A percentile compares a stretch with the other conserved stretches of the same genome.
Conservation (phyloP, 2,329 filamentous ascomycete genomes). For the Aspergillus sp. region DNA sequence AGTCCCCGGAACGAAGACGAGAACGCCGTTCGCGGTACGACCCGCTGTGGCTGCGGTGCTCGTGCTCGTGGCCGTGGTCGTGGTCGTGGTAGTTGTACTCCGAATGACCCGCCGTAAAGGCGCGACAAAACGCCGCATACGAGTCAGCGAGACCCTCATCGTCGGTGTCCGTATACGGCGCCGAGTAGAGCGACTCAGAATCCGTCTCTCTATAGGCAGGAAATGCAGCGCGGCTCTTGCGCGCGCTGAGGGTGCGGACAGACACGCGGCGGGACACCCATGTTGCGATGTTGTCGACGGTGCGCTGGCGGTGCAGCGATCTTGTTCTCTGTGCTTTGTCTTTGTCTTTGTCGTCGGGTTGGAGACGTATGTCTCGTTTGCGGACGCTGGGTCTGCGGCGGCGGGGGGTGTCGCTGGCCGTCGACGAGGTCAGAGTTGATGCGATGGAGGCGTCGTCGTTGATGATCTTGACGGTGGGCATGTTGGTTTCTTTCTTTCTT, state of each 20-base stretch:
- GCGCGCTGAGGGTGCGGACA: too few species aligned
- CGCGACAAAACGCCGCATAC: conserved; percentile 14
- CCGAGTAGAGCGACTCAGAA: background rate
- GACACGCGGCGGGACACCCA: conserved; percentile 9
- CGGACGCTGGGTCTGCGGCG: background rate
- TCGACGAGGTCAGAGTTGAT: too few species aligned
- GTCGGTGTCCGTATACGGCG: background rate
- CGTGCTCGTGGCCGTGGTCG: background rate
- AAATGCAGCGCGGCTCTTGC: too few species aligned
- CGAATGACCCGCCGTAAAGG: conserved; percentile 9
- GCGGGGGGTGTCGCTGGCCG: too few species aligned
- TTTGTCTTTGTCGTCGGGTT: background rate
- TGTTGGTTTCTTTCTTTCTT: background rate
- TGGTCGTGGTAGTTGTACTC: background rate
- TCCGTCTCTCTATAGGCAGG: background rate
- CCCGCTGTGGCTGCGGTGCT: background rate
- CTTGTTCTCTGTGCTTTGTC: background rate
- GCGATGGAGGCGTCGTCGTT: background rate
- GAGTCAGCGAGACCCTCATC: background rate
- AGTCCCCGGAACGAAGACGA: too few species aligned
- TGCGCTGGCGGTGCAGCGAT: background rate
- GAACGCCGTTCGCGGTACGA: background rate
- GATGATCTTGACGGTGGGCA: background rate
- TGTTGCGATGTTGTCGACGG: background rate
- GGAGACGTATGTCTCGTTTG: background rate